Conservation (phyloP, 371 early-diverging fungal species). For the Mortierella sp. region DNA sequence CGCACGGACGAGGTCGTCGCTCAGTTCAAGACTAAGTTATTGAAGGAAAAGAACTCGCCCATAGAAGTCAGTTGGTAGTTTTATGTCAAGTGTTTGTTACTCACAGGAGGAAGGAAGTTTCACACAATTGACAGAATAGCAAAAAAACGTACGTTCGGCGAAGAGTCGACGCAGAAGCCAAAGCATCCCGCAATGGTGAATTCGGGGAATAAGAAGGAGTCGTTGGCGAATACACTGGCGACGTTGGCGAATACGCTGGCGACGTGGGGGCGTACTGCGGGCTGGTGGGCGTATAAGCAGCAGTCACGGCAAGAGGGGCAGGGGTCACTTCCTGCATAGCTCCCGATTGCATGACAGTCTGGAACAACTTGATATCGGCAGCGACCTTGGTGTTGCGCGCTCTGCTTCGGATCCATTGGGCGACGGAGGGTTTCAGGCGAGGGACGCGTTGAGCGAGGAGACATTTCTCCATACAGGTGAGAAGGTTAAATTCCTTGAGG, state of each 20-base stretch:
- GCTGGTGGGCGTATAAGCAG: neutral
- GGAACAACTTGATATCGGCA: constrained; percentile 38
- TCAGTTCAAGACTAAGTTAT: too few relatives aligned
- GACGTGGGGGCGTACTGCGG: neutral
- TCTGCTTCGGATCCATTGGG: constrained; percentile 53
- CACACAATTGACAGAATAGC: too few relatives aligned
- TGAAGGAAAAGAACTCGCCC: too few relatives aligned
- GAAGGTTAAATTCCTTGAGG: constrained; percentile 52
- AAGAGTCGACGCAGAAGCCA: too few relatives aligned
- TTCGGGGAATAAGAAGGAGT: neutral
- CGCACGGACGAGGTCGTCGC: too few relatives aligned
- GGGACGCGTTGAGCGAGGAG: constrained; percentile 62
- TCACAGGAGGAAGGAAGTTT: too few relatives aligned
- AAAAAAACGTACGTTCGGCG: neutral
- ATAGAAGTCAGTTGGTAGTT: too few relatives aligned
- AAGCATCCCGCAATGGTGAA: neutral
- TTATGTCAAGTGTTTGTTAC: too few relatives aligned
- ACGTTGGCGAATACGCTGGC: neutral
- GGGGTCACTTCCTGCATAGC: constrained; percentile 11
- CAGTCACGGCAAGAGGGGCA: neutral
- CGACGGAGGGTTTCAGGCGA: constrained; percentile 44
- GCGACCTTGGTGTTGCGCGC: constrained; percentile 30
- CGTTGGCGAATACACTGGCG: neutral
- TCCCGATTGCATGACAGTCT: constrained; percentile 43
- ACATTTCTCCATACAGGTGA: constrained; percentile 63